Conservation (phyloP, 768 basidiomycete species). For the Vishniacozyma victoriae region DNA sequence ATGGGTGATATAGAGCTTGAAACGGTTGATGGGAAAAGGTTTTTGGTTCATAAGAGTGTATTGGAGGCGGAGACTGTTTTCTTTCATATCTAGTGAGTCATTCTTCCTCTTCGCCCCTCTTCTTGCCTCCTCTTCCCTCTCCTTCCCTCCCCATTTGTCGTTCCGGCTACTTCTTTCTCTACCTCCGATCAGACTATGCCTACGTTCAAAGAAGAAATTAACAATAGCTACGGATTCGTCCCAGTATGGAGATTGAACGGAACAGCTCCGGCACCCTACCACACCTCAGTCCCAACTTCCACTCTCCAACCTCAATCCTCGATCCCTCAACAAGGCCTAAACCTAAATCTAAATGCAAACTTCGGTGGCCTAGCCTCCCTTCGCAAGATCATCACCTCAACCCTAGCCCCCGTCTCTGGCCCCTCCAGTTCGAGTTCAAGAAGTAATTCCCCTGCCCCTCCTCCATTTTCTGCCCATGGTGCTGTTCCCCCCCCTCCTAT, state of each 20-base stretch:
- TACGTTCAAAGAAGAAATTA: too few species aligned
- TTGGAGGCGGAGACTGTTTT: constrained; percentile 39
- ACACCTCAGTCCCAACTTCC: background rate
- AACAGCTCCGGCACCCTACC: background rate
- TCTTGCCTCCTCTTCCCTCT: too few species aligned
- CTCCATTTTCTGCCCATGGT: background rate
- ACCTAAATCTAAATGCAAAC: constrained; percentile 11
- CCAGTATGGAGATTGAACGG: constrained; percentile 36
- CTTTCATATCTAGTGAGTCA: constrained; percentile 43
- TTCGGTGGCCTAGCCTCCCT: constrained; percentile 25
- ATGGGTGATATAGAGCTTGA: constrained; percentile 38
- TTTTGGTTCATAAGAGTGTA: constrained; percentile 35
- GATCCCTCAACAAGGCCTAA: too few species aligned
- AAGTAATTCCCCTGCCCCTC: background rate
- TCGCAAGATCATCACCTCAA: background rate
- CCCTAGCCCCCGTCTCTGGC: background rate
- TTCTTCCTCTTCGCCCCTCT: too few species aligned
- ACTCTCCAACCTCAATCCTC: too few species aligned
- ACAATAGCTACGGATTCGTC: constrained; percentile 43
- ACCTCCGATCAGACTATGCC: too few species aligned
- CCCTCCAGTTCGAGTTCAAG: background rate
- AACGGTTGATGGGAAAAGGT: constrained; percentile 34
- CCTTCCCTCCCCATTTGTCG: background rate
- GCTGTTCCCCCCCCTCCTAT: constrained; percentile 12
- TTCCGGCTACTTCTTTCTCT: background rate